phyloP scores from a whole-genome alignment of 495 filamentous ascomycete species.

The Bathelium albidoporum region DNA sequence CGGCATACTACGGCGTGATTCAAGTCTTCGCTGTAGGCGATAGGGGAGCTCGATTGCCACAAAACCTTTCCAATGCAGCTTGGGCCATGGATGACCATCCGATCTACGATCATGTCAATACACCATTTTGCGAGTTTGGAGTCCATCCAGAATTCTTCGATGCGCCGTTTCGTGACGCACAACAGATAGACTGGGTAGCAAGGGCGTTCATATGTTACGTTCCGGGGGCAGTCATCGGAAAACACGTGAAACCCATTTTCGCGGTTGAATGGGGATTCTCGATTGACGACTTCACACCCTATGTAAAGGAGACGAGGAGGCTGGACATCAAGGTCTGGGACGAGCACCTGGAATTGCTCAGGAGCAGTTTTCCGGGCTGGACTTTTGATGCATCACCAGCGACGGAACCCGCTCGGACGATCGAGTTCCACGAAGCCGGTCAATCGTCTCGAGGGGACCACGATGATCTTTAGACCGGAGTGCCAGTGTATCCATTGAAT shows the following conservation, averaged over 20 bases:
- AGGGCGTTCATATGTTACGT: neutral
- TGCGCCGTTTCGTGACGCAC: neutral
- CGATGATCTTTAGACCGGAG: too few relatives aligned
- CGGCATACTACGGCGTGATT: neutral
- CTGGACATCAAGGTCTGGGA: neutral
- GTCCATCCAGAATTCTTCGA: neutral
- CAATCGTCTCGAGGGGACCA: too few relatives aligned
- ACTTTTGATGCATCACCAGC: neutral
- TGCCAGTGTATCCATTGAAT: too few relatives aligned
- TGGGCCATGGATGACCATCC: neutral
- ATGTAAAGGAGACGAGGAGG: neutral
- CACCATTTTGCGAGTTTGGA: neutral
- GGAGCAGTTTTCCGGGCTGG: neutral
- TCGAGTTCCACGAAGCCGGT: too few relatives aligned
- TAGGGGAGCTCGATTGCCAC: neutral
- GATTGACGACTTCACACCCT: neutral
- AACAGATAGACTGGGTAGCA: neutral
- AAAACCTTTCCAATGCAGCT: neutral
- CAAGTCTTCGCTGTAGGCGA: neutral
- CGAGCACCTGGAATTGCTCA: neutral
- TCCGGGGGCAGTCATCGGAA: neutral
- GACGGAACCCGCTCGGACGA: too few relatives aligned
- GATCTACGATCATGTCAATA: neutral
- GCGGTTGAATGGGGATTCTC: neutral
- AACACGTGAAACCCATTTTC: neutral